Base-by-base conservation (phyloP, 1,284 basidiomycete species). In the Ganoderma sinense region DNA sequence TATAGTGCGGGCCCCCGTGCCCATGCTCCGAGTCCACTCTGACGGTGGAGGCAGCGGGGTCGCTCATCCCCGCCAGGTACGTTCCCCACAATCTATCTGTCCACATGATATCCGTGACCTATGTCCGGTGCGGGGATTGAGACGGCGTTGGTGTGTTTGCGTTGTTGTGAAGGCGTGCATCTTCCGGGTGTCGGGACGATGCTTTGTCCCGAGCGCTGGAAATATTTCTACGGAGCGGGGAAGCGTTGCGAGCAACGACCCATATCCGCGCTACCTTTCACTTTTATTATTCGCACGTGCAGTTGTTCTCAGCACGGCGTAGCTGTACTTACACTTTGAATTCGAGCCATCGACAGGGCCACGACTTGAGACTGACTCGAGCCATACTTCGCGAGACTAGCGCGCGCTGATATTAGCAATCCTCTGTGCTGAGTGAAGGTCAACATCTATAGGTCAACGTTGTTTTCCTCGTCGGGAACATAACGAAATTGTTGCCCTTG, bases 61-160 rank as follows among this genome's bases (percentile, higher is more conserved):
- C 40, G 39, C 43, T 23, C 20, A 29, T 53, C 48, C 11, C 13
- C 23, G 23, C 48, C 36, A 61, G 59, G 59, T 61, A 41, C 59
- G 59, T 61, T 61, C 40, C 40, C 23, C 59, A 61, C 23, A 41
- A 43, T 61, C 39, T 61, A 53, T 53, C 48, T 26, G 48, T 29
- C 48, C 23, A 16, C 40, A 41, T 29, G 4, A 41, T 41, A n/a
- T 61, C 59, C 59, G 23, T 41, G 7, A 26, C 26, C 59, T 61
- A 10, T 61, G 59, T 40, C 59, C 18, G 59, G 16, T 23, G 39
- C 39, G 23, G 36, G 16, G 59, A 16, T 43, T 40, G 39, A 43
- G 39, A 39, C n/a, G 16, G 39, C n/a, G 8, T n/a, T 40, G 14
- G 23, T 16, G n/a, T 23, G 13, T n/a, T 59, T n/a, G 29, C 8